phyloP scores from a whole-genome alignment of 768 basidiomycete genomes.

The Asterophora lycoperdoides region DNA sequence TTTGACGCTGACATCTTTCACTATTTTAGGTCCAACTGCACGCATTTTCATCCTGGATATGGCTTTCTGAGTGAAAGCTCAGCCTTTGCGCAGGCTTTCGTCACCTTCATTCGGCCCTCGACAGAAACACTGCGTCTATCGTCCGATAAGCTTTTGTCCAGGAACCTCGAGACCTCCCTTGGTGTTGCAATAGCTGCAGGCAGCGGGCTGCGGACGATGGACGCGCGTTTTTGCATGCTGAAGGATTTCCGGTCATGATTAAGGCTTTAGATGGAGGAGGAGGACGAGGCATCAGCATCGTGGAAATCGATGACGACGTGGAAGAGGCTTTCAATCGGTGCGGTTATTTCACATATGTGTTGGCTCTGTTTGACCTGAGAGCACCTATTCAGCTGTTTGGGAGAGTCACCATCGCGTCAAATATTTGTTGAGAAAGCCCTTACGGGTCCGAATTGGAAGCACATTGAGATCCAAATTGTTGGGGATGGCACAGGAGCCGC shows the following conservation, averaged over 20 bases:
- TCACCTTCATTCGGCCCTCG: slow-evolving; percentile 80
- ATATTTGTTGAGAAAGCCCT: slow-evolving; percentile 87
- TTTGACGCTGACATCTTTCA: neutral
- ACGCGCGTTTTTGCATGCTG: slow-evolving; percentile 20
- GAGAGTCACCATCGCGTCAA: slow-evolving; percentile 35
- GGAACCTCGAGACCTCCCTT: slow-evolving; percentile 29
- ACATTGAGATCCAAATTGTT: slow-evolving; percentile 85
- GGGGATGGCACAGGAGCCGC: slow-evolving; percentile 76
- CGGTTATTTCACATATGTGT: slow-evolving; percentile 1
- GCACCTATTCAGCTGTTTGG: slow-evolving; percentile 24
- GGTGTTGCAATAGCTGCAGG: slow-evolving; percentile 30
- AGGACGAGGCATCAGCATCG: slow-evolving; percentile 87
- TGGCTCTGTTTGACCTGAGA: neutral
- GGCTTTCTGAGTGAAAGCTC: slow-evolving; percentile 89
- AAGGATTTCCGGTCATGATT: slow-evolving; percentile 65
- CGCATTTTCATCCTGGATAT: slow-evolving; percentile 54
- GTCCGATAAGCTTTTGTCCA: slow-evolving; percentile 35
- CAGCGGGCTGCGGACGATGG: slow-evolving; percentile 22
- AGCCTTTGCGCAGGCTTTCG: slow-evolving; percentile 59
- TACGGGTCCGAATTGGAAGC: slow-evolving; percentile 68
- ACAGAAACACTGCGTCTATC: slow-evolving; percentile 77
- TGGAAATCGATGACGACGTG: slow-evolving; percentile 66
- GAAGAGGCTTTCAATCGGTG: slow-evolving; percentile 67
- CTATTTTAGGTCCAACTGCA: slow-evolving; percentile 25
- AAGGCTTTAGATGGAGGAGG: slow-evolving; percentile 91